These are phyloP conservation scores for Solanum aculeatissimum DNA, from an alignment of 305 asterid genomes.

Conservation along the genomic window DNA sequence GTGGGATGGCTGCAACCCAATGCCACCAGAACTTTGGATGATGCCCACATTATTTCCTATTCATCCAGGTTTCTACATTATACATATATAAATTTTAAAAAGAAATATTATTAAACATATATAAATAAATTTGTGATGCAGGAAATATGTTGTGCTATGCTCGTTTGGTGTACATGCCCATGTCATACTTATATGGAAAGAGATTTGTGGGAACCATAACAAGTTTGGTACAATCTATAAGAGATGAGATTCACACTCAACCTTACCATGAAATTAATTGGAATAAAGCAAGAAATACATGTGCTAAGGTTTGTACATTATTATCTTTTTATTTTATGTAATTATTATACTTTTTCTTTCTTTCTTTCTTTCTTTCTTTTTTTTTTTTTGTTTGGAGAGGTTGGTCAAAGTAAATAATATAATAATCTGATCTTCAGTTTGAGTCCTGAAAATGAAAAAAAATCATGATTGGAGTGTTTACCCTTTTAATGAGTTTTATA, in stretches of 20 bases:
- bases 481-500: not conserved
- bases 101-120: too few relatives aligned
- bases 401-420: not conserved
- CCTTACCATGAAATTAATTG: conserved; percentile 13
- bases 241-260: conserved; percentile 13
- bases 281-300: conserved; percentile 5
- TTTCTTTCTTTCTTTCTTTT: too few relatives aligned
- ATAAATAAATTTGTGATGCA: not conserved
- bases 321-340: not conserved
- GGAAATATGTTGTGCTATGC: conserved; percentile 21
- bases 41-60: conserved; percentile 19
- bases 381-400: not conserved
- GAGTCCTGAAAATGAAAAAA: not conserved
- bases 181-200: conserved; percentile 25
- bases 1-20: conserved; percentile 22
- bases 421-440: not conserved
- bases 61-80: conserved; percentile 18
- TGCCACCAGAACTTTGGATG: conserved; percentile 25
- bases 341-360: not conserved
- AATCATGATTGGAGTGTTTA: not conserved
- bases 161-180: conserved; percentile 20
- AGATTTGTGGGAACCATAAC: conserved; percentile 17
- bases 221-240: not conserved
- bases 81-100: not conserved
- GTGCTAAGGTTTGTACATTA: conserved; percentile 10